These are phyloP conservation scores for Chalara sp. DNA, from an alignment of 2,329 filamentous ascomycete species.

Conservation along the genomic window DNA sequence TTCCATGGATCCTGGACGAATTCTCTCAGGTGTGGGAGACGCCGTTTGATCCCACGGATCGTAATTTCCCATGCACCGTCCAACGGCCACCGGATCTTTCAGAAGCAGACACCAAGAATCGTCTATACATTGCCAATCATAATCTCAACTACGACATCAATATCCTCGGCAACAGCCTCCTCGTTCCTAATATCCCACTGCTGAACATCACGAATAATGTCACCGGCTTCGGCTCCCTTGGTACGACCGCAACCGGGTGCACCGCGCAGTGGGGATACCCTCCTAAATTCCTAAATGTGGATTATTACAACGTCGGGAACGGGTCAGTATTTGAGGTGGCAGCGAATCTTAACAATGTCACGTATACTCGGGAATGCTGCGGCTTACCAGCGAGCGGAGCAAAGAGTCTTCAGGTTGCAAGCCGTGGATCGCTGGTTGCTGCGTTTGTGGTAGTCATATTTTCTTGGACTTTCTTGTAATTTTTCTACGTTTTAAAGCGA, in stretches of 20 bases:
- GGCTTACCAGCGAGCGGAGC: conserved; percentile 27
- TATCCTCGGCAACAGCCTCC: conserved; percentile 53
- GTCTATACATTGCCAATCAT: conserved; percentile 82
- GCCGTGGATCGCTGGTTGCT: background rate
- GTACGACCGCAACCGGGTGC: conserved; percentile 58
- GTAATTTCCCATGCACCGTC: conserved; percentile 67
- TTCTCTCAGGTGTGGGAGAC: conserved; percentile 90
- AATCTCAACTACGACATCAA: conserved; percentile 78
- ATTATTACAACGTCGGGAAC: conserved; percentile 66
- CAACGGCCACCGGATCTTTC: conserved; percentile 68
- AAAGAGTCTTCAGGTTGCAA: background rate
- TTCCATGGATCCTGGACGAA: conserved; percentile 82
- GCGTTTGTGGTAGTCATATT: background rate
- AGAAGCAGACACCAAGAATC: conserved; percentile 44
- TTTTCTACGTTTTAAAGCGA: background rate
- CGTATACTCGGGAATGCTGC: conserved; percentile 55
- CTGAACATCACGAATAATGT: conserved; percentile 68
- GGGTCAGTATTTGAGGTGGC: conserved; percentile 76
- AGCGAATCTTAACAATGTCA: conserved; percentile 65
- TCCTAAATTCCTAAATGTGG: conserved; percentile 75
- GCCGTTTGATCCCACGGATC: conserved; percentile 55
- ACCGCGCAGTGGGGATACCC: conserved; percentile 53
- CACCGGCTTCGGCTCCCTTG: conserved; percentile 60
- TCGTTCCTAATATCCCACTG: conserved; percentile 65
- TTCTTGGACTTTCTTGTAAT: background rate